A percentile compares a stretch with the other conserved stretches of the same genome.
phyloP scores from a whole-genome alignment of 2,329 filamentous ascomycete genomes.

The Fusarium nanum region DNA sequence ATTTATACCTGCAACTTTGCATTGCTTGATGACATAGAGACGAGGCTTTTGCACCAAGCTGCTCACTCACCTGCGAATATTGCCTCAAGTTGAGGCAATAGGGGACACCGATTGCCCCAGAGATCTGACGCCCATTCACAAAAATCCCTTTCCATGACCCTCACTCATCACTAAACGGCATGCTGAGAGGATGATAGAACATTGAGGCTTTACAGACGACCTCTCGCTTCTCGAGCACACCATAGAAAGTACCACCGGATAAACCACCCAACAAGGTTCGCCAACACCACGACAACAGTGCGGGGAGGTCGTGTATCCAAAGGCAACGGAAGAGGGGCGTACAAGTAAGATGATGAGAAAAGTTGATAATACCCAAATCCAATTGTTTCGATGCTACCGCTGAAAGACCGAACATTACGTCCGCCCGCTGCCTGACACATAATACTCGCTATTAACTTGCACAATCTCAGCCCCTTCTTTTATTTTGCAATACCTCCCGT shows the following conservation, averaged over 20 bases:
- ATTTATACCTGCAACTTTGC: slow-evolving; percentile 30
- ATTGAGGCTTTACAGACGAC: slow-evolving; percentile 20
- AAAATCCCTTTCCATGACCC: neutral
- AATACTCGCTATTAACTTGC: slow-evolving; percentile 53
- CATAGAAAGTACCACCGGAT: neutral
- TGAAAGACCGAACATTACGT: slow-evolving; percentile 46
- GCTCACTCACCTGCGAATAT: slow-evolving; percentile 10
- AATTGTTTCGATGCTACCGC: slow-evolving; percentile 50
- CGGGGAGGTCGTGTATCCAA: slow-evolving; percentile 1
- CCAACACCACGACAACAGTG: neutral
- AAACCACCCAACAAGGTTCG: slow-evolving; percentile 1
- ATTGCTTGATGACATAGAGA: neutral
- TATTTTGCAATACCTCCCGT: slow-evolving; percentile 39
- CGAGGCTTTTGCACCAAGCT: slow-evolving; percentile 1
- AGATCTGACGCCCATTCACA: neutral
- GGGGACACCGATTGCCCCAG: slow-evolving; percentile 10
- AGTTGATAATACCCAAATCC: slow-evolving; percentile 46
- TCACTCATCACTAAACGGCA: slow-evolving; percentile 5
- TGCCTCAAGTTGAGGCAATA: slow-evolving; percentile 1
- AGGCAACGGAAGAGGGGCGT: neutral
- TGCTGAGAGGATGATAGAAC: neutral
- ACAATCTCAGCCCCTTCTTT: slow-evolving; percentile 39
- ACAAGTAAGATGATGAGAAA: slow-evolving; percentile 28
- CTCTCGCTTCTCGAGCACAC: neutral
- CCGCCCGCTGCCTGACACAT: slow-evolving; percentile 48